These are phyloP conservation scores for Fusarium setosum DNA, from an alignment of 2,329 filamentous ascomycete genomes.

Conservation along the genomic window DNA sequence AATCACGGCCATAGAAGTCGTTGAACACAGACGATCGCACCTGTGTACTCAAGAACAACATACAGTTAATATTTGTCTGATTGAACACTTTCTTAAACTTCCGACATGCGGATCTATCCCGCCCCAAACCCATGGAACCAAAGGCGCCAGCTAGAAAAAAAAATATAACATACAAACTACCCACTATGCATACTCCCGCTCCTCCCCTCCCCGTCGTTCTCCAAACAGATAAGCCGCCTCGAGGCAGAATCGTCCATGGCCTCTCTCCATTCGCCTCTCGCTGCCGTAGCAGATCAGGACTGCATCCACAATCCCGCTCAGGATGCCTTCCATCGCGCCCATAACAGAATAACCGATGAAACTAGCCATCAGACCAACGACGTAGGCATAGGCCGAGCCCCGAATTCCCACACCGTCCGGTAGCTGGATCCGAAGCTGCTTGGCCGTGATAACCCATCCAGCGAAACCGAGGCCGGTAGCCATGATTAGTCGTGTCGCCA, in stretches of 20 bases:
- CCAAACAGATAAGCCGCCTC: slow-evolving; percentile 93
- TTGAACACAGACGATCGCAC: too few species aligned
- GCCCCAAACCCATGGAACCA: slow-evolving; percentile 4
- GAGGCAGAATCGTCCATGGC: slow-evolving; percentile 84
- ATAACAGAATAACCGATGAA: slow-evolving; percentile 96
- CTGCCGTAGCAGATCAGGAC: slow-evolving; percentile 95
- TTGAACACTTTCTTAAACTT: slow-evolving; percentile 8
- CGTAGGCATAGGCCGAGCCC: slow-evolving; percentile 93
- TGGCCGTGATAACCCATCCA: slow-evolving; percentile 95
- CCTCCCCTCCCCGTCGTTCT: slow-evolving; percentile 57
- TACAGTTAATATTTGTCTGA: background rate
- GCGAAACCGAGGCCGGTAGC: slow-evolving; percentile 90
- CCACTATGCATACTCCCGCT: slow-evolving; percentile 43
- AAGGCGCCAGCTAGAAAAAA: slow-evolving; percentile 27
- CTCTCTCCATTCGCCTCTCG: slow-evolving; percentile 77
- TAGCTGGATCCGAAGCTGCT: slow-evolving; percentile 74
- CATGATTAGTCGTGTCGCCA: slow-evolving; percentile 92
- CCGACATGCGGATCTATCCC: slow-evolving; percentile 32
- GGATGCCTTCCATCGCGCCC: slow-evolving; percentile 88
- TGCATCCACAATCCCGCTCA: slow-evolving; percentile 88
- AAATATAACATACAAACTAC: slow-evolving; percentile 14
- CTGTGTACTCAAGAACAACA: background rate
- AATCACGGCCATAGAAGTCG: too few species aligned
- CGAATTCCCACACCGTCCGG: slow-evolving; percentile 67
- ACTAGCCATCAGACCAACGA: slow-evolving; percentile 90